Evolutionary conservation across 805 yeast genomes (phyloP).

Genomic region (Lipomyces sp.): DNA sequence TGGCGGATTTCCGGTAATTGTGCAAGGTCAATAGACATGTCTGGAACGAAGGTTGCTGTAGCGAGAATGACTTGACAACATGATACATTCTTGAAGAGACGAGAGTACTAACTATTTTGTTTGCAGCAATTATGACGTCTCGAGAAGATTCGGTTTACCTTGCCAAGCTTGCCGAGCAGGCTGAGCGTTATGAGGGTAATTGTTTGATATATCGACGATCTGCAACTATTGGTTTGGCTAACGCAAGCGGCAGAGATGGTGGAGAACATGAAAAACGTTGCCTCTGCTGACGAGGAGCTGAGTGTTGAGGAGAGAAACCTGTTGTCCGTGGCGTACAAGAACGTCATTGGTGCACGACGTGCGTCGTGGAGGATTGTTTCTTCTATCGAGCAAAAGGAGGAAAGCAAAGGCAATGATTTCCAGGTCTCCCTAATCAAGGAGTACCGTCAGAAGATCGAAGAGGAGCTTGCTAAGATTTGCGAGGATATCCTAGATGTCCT

Average conservation of each 20-base stretch:
- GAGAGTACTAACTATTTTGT: constrained; percentile 5
- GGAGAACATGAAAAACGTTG: constrained; percentile 97
- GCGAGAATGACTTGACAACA: not conserved
- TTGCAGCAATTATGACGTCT: constrained; percentile 21
- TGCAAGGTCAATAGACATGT: not conserved
- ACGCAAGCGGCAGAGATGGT: constrained; percentile 50
- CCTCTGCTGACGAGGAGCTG: constrained; percentile 92
- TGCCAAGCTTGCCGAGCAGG: constrained; percentile 98
- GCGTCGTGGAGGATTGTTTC: constrained; percentile 99
- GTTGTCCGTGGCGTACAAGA: constrained; percentile 95
- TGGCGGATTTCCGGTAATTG: not conserved
- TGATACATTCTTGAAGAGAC: not conserved
- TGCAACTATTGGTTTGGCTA: not conserved
- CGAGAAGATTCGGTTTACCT: constrained; percentile 89
- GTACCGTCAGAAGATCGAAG: constrained; percentile 92
- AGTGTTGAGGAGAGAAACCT: constrained; percentile 98
- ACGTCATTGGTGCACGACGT: constrained; percentile 98
- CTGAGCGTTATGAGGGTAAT: constrained; percentile 99
- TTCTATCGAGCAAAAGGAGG: constrained; percentile 97
- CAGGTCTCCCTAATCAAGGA: constrained; percentile 90
- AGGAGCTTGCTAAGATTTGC: constrained; percentile 89
- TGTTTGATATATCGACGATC: not conserved
- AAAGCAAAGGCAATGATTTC: constrained; percentile 88
- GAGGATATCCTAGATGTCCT: constrained; percentile 90
- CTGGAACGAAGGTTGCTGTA: not conserved